These are phyloP conservation scores for Debaryomycetaceae sp. DNA, from an alignment of 1,139 yeast genomes.

Conservation along the genomic window DNA sequence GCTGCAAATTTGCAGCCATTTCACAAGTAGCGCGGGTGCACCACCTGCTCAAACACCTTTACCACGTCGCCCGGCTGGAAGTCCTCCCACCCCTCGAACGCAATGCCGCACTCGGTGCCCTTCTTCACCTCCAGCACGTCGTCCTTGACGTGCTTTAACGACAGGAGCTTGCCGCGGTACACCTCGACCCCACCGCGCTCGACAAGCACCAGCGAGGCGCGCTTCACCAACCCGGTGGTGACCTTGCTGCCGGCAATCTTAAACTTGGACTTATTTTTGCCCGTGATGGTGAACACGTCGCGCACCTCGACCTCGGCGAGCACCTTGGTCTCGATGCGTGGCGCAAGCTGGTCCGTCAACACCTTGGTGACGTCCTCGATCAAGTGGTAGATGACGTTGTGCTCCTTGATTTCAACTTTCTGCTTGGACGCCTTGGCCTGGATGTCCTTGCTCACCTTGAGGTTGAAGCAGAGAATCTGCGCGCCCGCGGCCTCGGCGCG, in stretches of 20 bases:
- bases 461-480: slow-evolving; percentile 72
- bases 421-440: slow-evolving; percentile 53
- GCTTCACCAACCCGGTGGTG: slow-evolving; percentile 60
- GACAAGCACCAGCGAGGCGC: slow-evolving; percentile 60
- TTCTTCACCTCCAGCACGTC: slow-evolving; percentile 74
- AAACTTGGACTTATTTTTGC: slow-evolving; percentile 42
- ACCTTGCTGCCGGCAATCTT: slow-evolving; percentile 89
- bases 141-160: slow-evolving; percentile 79
- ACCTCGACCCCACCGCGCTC: slow-evolving; percentile 51
- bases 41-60: slow-evolving; percentile 68
- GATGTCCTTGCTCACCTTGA: slow-evolving; percentile 64
- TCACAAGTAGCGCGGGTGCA: slow-evolving; percentile 64
- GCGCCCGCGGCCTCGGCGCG: slow-evolving; percentile 78
- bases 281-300: slow-evolving; percentile 66
- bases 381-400: slow-evolving; percentile 80
- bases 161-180: slow-evolving; percentile 64
- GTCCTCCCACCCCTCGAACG: slow-evolving; percentile 66
- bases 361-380: slow-evolving; percentile 77
- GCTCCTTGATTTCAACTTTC: slow-evolving; percentile 60
- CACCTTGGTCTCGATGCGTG: slow-evolving; percentile 64
- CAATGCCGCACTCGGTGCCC: slow-evolving; percentile 87
- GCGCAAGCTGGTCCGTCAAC: slow-evolving; percentile 58
- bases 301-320: slow-evolving; percentile 69
- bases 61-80: slow-evolving; percentile 74
- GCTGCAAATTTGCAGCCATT: no score